A percentile compares a stretch with the other conserved stretches of the same genome.
These are phyloP conservation scores for Schizophyllum amplum DNA, from an alignment of 1,284 basidiomycete genomes.

Conservation along the genomic window DNA sequence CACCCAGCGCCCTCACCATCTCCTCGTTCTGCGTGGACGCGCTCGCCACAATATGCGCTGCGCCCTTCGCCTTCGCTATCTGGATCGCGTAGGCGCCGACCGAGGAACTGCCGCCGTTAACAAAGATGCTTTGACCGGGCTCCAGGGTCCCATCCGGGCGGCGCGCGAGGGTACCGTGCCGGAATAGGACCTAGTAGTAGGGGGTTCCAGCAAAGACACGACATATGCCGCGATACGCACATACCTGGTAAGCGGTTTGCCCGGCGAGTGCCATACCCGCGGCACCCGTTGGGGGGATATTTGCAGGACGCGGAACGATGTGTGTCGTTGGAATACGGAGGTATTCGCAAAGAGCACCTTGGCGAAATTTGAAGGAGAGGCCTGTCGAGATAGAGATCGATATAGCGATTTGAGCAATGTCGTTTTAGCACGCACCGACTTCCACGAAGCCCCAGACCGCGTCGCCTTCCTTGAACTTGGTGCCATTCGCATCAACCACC, in stretches of 20 bases:
- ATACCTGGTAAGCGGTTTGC: conserved; percentile 49
- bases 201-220: no score
- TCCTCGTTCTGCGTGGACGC: conserved; percentile 46
- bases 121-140: conserved; percentile 42
- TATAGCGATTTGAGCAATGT: conserved; percentile 5
- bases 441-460: conserved; percentile 37
- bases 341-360: conserved; percentile 52
- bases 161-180: conserved; percentile 20
- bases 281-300: conserved; percentile 42
- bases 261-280: conserved; percentile 49
- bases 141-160: conserved; percentile 31
- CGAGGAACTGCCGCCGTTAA: conserved; percentile 59
- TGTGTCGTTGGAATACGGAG: conserved; percentile 31
- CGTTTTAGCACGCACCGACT: conserved; percentile 23
- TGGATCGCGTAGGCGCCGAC: conserved; percentile 61
- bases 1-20: conserved; percentile 33
- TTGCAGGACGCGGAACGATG: conserved; percentile 36
- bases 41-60: conserved; percentile 42
- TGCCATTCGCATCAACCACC: conserved; percentile 44
- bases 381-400: conserved; percentile 17
- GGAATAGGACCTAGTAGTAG: conserved; percentile 14
- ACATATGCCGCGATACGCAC: no score
- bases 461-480: conserved; percentile 46
- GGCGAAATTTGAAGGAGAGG: conserved; percentile 26
- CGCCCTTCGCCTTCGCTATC: conserved; percentile 48